These are phyloP conservation scores for Paraconiothyrium sp. DNA, from an alignment of 2,329 filamentous ascomycete genomes.

Conservation along the genomic window DNA sequence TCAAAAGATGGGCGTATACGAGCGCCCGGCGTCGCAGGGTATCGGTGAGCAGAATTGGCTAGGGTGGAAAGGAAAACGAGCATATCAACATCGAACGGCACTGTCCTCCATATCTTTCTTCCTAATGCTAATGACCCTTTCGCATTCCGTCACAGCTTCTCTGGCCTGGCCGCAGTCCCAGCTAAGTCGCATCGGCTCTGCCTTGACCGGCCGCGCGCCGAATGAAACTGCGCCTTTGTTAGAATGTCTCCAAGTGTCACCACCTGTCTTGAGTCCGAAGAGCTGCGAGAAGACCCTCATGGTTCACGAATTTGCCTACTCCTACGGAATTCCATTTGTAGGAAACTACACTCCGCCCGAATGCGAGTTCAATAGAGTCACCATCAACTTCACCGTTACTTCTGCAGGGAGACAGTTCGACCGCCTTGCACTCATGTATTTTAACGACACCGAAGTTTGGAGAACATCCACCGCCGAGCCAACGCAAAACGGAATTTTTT, in stretches of 20 bases:
- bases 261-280: slow-evolving; percentile 67
- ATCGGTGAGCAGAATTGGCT: slow-evolving; percentile 22
- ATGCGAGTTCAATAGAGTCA: slow-evolving; percentile 77
- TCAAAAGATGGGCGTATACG: slow-evolving; percentile 8
- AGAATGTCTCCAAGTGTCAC: slow-evolving; percentile 74
- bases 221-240: slow-evolving; percentile 52
- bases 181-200: slow-evolving; percentile 21
- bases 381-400: slow-evolving; percentile 78
- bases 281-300: slow-evolving; percentile 69
- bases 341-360: slow-evolving; percentile 72
- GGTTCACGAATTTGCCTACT: slow-evolving; percentile 74
- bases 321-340: slow-evolving; percentile 78
- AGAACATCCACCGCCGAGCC: slow-evolving; percentile 85
- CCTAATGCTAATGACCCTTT: slow-evolving; percentile 48
- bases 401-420: slow-evolving; percentile 80
- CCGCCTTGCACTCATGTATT: slow-evolving; percentile 77
- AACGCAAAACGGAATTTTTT: slow-evolving; percentile 73
- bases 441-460: slow-evolving; percentile 83
- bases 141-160: slow-evolving; percentile 34
- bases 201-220: slow-evolving; percentile 32
- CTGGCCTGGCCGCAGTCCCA: slow-evolving; percentile 29
- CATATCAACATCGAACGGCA: slow-evolving; percentile 25
- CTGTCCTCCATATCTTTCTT: slow-evolving; percentile 35
- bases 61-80: slow-evolving; percentile 19
- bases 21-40: slow-evolving; percentile 25